Percentiles rank a stretch among this genome's conserved stretches.
phyloP scores from a whole-genome alignment of 2,329 filamentous ascomycete genomes.

The Fusarium sp. region DNA sequence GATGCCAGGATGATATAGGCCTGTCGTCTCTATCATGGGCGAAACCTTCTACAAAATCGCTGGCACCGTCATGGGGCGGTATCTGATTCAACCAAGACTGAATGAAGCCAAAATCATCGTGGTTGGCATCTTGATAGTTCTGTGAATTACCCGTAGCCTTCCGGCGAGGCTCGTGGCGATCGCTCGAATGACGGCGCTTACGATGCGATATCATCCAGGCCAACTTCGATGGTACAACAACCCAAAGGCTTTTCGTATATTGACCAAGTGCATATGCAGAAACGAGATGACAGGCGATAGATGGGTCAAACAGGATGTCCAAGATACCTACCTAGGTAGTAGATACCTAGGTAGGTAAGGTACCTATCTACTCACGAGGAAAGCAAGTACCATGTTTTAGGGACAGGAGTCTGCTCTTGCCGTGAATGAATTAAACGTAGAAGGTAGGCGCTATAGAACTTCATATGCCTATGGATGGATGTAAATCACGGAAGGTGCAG shows the following conservation, averaged over 20 bases:
- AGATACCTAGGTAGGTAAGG: no score
- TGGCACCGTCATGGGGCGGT: not conserved
- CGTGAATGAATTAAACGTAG: not conserved
- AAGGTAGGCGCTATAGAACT: not conserved
- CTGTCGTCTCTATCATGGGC: not conserved
- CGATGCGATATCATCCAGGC: constrained; percentile 15
- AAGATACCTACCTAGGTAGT: no score
- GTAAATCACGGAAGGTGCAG: not conserved
- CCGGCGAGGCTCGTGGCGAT: not conserved
- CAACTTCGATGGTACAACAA: not conserved
- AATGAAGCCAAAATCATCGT: not conserved
- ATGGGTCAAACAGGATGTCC: not conserved
- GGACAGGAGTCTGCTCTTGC: not conserved
- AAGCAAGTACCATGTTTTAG: no score
- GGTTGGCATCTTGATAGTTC: not conserved
- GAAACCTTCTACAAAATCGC: not conserved
- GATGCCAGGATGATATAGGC: constrained; percentile 6
- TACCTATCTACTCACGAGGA: no score
- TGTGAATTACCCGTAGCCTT: not conserved
- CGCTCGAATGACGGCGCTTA: not conserved
- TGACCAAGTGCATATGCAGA: not conserved
- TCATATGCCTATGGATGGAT: no score
- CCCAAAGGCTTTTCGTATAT: not conserved
- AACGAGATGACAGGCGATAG: no score
- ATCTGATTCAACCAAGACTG: constrained; percentile 24